Conservation (phyloP, 371 early-diverging fungal genomes). For the Saksenaea vasiformis region DNA sequence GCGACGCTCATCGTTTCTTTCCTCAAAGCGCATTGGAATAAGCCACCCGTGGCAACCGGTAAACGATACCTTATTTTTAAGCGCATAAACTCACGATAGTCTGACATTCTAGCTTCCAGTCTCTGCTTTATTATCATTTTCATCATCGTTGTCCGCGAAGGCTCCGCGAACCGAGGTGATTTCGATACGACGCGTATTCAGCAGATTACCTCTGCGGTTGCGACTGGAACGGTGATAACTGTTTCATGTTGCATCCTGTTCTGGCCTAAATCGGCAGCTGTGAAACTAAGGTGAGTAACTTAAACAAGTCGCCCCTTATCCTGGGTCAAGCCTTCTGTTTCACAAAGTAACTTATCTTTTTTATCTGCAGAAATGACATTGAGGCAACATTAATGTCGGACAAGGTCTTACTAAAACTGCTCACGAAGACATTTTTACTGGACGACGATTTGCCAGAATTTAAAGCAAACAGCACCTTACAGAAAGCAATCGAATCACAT, state of each 20-base stretch:
- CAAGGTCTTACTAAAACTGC: conserved; percentile 51
- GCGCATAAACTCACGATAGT: no score
- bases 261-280: conserved; percentile 66
- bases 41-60: conserved; percentile 59
- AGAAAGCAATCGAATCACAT: conserved; percentile 62
- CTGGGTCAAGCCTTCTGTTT: no score
- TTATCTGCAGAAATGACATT: conserved; percentile 51
- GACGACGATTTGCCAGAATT: conserved; percentile 62
- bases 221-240: conserved; percentile 59
- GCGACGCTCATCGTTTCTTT: conserved; percentile 61
- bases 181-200: conserved; percentile 55
- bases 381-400: conserved; percentile 57
- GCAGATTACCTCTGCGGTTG: conserved; percentile 56
- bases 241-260: conserved; percentile 55
- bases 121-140: conserved; percentile 63
- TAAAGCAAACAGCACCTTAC: conserved; percentile 48
- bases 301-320: not conserved
- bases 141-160: conserved; percentile 53
- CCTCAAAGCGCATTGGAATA: conserved; percentile 63
- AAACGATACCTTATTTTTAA: no score
- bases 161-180: conserved; percentile 51
- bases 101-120: conserved; percentile 45
- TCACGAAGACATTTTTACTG: conserved; percentile 70
- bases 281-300: conserved; percentile 48
- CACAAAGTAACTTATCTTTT: not conserved